Percentiles rank a stretch among this genome's conserved stretches.
Evolutionary conservation across 495 filamentous ascomycete species (phyloP).

Genomic region (Glutinoglossum americanum): DNA sequence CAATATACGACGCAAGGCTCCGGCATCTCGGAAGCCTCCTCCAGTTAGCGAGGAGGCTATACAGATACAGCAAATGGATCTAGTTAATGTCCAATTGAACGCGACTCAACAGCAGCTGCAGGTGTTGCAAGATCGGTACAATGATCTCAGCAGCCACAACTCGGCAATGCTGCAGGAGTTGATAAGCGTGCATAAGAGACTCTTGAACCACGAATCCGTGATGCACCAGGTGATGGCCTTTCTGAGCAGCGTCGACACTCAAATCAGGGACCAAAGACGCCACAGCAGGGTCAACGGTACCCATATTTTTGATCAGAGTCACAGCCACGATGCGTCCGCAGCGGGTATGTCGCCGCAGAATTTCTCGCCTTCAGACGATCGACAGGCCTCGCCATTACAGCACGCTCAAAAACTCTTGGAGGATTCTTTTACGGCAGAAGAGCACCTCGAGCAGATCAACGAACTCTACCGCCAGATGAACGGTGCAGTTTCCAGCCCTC

Average conservation of each 20-base stretch:
- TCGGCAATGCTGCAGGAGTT: constrained; percentile 74
- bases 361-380: constrained; percentile 34
- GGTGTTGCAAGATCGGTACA: constrained; percentile 62
- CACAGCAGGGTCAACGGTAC: constrained; percentile 13
- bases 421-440: constrained; percentile 51
- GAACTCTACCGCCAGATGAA: constrained; percentile 42
- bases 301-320: background rate
- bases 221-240: constrained; percentile 57
- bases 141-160: constrained; percentile 67
- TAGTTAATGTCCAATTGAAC: constrained; percentile 67
- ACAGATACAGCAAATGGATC: constrained; percentile 71
- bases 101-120: constrained; percentile 87
- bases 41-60: constrained; percentile 45
- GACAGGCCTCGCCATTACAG: constrained; percentile 62
- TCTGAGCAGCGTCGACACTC: constrained; percentile 41
- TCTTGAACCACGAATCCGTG: constrained; percentile 60
- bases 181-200: constrained; percentile 69
- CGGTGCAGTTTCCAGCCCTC: constrained; percentile 20
- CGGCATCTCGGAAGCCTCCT: constrained; percentile 63
- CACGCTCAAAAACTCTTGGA: constrained; percentile 76
- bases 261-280: constrained; percentile 26
- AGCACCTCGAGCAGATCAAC: constrained; percentile 51
- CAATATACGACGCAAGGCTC: constrained; percentile 90
- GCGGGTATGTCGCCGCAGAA: constrained; percentile 14
- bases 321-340: constrained; percentile 4